Base-by-base conservation (phyloP, 78 protist genomes). In the Chrysochromulina parva region DNA sequence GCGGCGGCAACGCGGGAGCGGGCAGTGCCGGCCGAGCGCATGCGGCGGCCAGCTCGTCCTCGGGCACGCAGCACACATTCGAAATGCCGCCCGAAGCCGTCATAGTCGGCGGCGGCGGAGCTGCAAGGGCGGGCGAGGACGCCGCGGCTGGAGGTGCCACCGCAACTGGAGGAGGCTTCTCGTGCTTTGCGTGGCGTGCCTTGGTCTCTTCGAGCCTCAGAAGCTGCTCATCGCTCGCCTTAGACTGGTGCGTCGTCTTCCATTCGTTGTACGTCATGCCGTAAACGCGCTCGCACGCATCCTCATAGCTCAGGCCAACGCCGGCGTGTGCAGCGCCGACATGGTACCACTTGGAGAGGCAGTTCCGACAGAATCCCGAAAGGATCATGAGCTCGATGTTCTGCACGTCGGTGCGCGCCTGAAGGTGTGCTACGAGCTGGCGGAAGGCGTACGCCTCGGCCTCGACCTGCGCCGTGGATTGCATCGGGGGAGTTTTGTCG, bases 201-300 rank as follows among this genome's bases (percentile, higher is more conserved):
- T 60, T 19, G 52, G 85, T 20, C 55, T 38, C 57, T 19, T 88
- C 67, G 48, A 88, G 20, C 16, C 13, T 53, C 24, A 9, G 47
- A n/a, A 90, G 48, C 86, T 90, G 92, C 92, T 90, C 92, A 11
- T 28, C 87, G 47, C 58, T 90, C n/a, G 92, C 92, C 92, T 24
- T 58, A 1, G 50, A 3, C 55, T 90, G 92, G 73, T 76, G 67
- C 55, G 13, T 90, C 66, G 1, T 52, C 92, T 90, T 90, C 85
- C 87, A 90, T 62, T 90, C 88, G 14, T 0, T 1, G 87, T 90
- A 90, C 38, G 82, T 71, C 92, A 90, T 73, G 24, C 92, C 92
- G 58, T 90, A 90, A 28, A 90, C 86, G 38, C 2, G 57, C 58
- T 50, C 74, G 50, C 59, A 55, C 62, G 84, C 71, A 24, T 81